Conservation (phyloP, 2,329 filamentous ascomycete genomes). For the Neopestalotiopsis sp. region DNA sequence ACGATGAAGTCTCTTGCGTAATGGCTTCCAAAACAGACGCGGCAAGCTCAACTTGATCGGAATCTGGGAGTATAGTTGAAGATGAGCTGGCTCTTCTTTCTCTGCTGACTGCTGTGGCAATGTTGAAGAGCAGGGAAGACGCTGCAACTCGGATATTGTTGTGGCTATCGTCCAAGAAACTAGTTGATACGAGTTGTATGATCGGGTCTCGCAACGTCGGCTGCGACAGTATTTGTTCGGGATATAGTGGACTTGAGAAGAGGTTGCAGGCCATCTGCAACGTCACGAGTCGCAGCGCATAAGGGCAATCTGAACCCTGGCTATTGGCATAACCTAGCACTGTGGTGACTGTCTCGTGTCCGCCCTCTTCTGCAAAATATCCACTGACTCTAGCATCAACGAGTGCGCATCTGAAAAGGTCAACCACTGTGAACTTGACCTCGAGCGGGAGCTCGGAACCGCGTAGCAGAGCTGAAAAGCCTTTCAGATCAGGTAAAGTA, state of each 20-base stretch:
- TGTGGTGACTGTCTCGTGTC: conserved; percentile 65
- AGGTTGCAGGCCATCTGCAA: conserved; percentile 85
- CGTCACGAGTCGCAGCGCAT: conserved; percentile 82
- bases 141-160: conserved; percentile 80
- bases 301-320: conserved; percentile 64
- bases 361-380: conserved; percentile 79
- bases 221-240: conserved; percentile 63
- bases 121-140: conserved; percentile 82
- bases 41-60: conserved; percentile 79
- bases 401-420: conserved; percentile 80
- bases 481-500: conserved; percentile 71
- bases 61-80: conserved; percentile 65
- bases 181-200: conserved; percentile 73
- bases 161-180: conserved; percentile 78
- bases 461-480: conserved; percentile 67
- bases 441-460: conserved; percentile 64
- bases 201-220: conserved; percentile 60
- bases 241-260: conserved; percentile 76
- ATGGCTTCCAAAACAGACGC: conserved; percentile 81
- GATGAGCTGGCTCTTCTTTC: conserved; percentile 62
- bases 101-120: conserved; percentile 73
- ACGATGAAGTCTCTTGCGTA: conserved; percentile 60
- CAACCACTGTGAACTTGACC: conserved; percentile 79
- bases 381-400: conserved; percentile 79
- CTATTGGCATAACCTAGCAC: conserved; percentile 66